Evolutionary conservation across 345 rosid genomes (phyloP), one percentile per base, ranked within the genome.

Genomic region (Turnera subulata): DNA sequence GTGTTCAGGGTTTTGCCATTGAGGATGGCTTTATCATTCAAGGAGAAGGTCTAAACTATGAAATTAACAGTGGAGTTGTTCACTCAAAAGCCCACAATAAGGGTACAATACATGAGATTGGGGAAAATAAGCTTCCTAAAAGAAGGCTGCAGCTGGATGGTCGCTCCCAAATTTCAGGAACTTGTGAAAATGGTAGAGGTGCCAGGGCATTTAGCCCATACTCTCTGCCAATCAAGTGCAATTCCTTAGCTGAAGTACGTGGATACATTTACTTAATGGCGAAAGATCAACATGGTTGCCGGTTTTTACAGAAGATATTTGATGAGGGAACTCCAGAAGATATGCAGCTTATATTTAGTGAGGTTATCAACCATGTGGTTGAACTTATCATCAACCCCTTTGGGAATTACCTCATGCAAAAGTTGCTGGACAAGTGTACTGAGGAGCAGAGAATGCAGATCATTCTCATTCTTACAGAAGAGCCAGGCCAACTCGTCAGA

Each of bases 341-440:
- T 37, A 50, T 55, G 26, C 59, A 72, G 25, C 38, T 66, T 9
- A 62, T 83, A 46, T 76, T 73, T 39, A 49, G 21, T 38, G 84
- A 76, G 56, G 29, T 76, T 21, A 59, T 76, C 43, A 73, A 62
- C 48, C 66, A 83, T 63, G 51, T 78, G 4, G 55, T 35, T 51
- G 89, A 80, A 22, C 76, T 83, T 22, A 72, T 82, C 54, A 74
- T 68, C 58, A 79, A 83, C 65, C 80, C 83, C 0, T 83, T 80
- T 71, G 89, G 84, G n/a, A 83, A 83, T 47, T 80, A 83, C 66
- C 65, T 83, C 2, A 62, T 80, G 39, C 85, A 83, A 76, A 83
- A 76, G 73, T 64, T 80, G 40, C 39, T 83, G 21, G 76, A 78
- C 4, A 74, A 61, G 20, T 68, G 80, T 32, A 35, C 32, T 56